These are phyloP conservation scores for Tuber indicum DNA, from an alignment of 495 filamentous ascomycete species.

Conservation along the genomic window DNA sequence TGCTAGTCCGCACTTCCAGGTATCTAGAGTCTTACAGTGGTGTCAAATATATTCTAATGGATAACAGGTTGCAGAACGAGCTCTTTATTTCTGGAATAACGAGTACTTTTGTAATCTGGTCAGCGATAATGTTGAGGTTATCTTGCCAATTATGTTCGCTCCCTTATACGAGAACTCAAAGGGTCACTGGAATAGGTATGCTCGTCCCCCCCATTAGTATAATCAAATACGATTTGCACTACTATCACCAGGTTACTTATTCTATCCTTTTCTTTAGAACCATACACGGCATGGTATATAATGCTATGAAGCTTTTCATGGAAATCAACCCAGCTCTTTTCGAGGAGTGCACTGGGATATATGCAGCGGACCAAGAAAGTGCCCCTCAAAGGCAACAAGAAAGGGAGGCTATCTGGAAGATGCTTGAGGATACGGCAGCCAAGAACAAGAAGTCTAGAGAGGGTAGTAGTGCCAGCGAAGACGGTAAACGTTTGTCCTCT, in stretches of 20 bases:
- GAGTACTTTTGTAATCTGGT: conserved; percentile 99
- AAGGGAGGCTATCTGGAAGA: conserved; percentile 79
- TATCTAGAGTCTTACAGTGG: conserved; percentile 38
- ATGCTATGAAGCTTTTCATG: conserved; percentile 99
- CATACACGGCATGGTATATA: conserved; percentile 99
- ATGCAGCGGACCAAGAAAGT: conserved; percentile 91
- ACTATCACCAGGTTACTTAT: conserved; percentile 9
- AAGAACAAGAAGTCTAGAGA: conserved; percentile 50
- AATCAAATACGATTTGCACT: not conserved
- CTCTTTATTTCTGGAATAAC: conserved; percentile 99
- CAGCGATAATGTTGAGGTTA: conserved; percentile 97
- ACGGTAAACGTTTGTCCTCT: conserved; percentile 28
- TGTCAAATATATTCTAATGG: conserved; percentile 6
- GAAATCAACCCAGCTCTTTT: conserved; percentile 98
- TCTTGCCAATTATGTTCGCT: conserved; percentile 98
- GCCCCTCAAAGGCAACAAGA: conserved; percentile 68
- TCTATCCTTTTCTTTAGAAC: conserved; percentile 53
- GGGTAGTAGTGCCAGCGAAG: conserved; percentile 30
- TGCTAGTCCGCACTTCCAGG: conserved; percentile 97
- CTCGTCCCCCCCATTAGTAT: not conserved
- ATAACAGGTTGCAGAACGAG: conserved; percentile 78
- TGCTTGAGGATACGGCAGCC: conserved; percentile 70
- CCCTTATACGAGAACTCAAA: conserved; percentile 99
- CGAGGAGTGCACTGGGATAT: conserved; percentile 96
- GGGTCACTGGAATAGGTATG: conserved; percentile 96